These are phyloP conservation scores for Nigrospora osmanthi DNA, from an alignment of 2,329 filamentous ascomycete species.

Conservation along the genomic window DNA sequence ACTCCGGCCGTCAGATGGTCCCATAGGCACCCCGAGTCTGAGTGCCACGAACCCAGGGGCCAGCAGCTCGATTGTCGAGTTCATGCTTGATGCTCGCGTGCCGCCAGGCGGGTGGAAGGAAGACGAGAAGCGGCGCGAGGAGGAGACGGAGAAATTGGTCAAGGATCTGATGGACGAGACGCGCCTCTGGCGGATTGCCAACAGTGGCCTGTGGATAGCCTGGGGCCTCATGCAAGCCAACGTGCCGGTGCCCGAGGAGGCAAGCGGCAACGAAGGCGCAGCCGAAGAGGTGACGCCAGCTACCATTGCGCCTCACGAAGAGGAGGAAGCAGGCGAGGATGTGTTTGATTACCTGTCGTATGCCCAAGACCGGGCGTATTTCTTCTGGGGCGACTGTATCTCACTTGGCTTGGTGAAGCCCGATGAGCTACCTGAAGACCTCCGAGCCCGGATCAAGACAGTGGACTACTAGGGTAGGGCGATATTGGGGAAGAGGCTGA, in stretches of 20 bases:
- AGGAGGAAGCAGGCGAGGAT: slow-evolving; percentile 43
- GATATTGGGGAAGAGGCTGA: no score
- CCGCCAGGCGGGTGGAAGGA: slow-evolving; percentile 49
- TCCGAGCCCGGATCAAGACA: slow-evolving; percentile 59
- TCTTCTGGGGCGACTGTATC: slow-evolving; percentile 91
- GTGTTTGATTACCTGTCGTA: slow-evolving; percentile 92
- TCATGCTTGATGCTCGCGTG: slow-evolving; percentile 73
- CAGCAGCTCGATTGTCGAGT: slow-evolving; percentile 52
- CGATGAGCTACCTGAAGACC: slow-evolving; percentile 67
- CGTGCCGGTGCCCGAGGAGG: slow-evolving; percentile 58
- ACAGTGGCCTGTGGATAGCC: slow-evolving; percentile 84
- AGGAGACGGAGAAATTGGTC: slow-evolving; percentile 59
- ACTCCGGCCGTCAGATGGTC: slow-evolving; percentile 34
- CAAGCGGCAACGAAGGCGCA: slow-evolving; percentile 24
- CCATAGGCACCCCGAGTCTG: slow-evolving; percentile 26
- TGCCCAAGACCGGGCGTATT: slow-evolving; percentile 80
- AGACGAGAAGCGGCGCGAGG: slow-evolving; percentile 54
- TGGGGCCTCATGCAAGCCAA: slow-evolving; percentile 97
- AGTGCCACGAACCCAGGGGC: slow-evolving; percentile 24
- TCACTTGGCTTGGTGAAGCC: slow-evolving; percentile 63
- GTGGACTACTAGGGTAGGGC: slow-evolving; percentile 47
- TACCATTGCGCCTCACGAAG: slow-evolving; percentile 14
- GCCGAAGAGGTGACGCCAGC: slow-evolving; percentile 13
- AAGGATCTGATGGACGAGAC: slow-evolving; percentile 69
- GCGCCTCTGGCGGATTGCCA: slow-evolving; percentile 77